phyloP scores from a whole-genome alignment of 2,329 filamentous ascomycete species.

The Dissoconium aciculare region DNA sequence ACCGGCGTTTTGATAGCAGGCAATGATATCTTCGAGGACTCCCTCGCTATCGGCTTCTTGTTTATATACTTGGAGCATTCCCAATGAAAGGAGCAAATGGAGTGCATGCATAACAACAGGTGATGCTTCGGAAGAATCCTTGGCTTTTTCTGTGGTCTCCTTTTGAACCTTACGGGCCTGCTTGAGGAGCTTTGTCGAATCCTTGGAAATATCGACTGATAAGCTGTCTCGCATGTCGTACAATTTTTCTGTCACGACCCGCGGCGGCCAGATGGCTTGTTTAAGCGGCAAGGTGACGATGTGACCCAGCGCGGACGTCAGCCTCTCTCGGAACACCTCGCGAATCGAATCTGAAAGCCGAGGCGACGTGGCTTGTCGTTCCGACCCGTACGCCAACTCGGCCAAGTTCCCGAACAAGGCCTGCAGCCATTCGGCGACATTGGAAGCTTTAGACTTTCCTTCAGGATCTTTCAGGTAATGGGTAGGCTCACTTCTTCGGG shows the following conservation, averaged over 20 bases:
- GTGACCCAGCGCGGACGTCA: slow-evolving; percentile 41
- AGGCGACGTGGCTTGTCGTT: slow-evolving; percentile 14
- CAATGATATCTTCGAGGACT: slow-evolving; percentile 65
- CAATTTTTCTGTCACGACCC: slow-evolving; percentile 10
- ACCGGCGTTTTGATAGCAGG: slow-evolving; percentile 50
- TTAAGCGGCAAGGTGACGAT: slow-evolving; percentile 26
- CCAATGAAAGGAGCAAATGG: slow-evolving; percentile 67
- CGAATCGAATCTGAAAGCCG: slow-evolving; percentile 33
- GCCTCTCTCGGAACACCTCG: slow-evolving; percentile 38
- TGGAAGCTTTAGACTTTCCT: slow-evolving; percentile 7
- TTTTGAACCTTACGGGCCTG: slow-evolving; percentile 12
- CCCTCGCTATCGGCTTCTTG: slow-evolving; percentile 74
- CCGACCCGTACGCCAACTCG: slow-evolving; percentile 10
- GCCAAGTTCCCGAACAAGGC: slow-evolving; percentile 16
- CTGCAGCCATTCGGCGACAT: slow-evolving; percentile 15
- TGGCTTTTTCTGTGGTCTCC: slow-evolving; percentile 10
- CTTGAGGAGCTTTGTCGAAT: slow-evolving; percentile 8
- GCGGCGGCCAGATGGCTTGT: slow-evolving; percentile 11
- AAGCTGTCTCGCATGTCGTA: slow-evolving; percentile 8
- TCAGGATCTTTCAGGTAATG: slow-evolving; percentile 17
- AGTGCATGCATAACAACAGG: slow-evolving; percentile 41
- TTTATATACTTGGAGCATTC: slow-evolving; percentile 78
- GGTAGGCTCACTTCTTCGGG: slow-evolving; percentile 20
- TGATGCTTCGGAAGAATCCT: slow-evolving; percentile 12
- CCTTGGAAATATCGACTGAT: slow-evolving; percentile 7